Base-by-base conservation (phyloP, 2,329 filamentous ascomycete genomes). In the Zymoseptoria crescenta region DNA sequence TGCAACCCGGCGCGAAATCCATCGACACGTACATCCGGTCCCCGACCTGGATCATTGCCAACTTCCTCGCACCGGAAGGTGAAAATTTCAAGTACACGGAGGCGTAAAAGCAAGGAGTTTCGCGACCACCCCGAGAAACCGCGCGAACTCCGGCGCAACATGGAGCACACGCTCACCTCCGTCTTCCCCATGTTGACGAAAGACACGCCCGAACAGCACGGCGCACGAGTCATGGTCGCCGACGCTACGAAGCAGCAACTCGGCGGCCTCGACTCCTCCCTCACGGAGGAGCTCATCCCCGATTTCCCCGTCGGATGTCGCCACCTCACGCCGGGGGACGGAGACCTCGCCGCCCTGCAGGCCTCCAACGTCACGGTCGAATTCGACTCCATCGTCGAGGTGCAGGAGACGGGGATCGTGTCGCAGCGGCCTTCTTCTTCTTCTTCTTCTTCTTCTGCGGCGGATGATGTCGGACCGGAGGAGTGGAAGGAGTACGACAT, bases 241-340 rank as follows among this genome's bases (percentile, higher is more conserved):
- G 69, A 78, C 56, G 72, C 82, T 50, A 86, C 87, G 81, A 74
- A 74, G 30, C 66, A 76, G 35, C 77, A 83, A 0, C 71, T 87
- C 0, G 71, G 70, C 0, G 76, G 78, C n/a, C n/a, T n/a, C 56
- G 82, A 84, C 59, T 80, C 83, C 0, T 78, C 82, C 27, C 72
- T 87, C 6, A 70, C 81, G 0, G 75, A 83, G 1, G 74, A 77
- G 24, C 75, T 79, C 3, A 69, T 77, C 3, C 77, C 77, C 0
- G 71, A 69, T 8, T 78, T 75, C 54, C 71, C 74, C 1, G 75
- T 75, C 2, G 79, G 78, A 1, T 81, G 79, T 59, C 72, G 79
- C 5, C 72, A 80, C 2, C 64, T 80, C 13, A 80, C 79, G 0
- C 80, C 79, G 0, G 79, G 79, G 0, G 75, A 76, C 30, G 77